Conservation (phyloP, 106 monocot genomes). For the Gastrodia elata region DNA sequence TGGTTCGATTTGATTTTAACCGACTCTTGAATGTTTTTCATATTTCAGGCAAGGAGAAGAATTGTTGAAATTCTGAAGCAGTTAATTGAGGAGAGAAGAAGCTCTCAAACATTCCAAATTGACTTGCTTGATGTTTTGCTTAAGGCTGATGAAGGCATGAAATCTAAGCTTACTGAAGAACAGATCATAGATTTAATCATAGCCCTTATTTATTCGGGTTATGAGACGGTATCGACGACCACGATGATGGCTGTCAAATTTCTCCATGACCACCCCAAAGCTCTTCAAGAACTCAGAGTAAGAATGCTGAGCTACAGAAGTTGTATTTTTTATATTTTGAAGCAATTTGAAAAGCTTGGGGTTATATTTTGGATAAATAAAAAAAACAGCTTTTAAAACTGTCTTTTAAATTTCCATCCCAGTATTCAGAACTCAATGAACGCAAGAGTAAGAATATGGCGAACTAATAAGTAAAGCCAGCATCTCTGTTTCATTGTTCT, state of each 20-base stretch:
- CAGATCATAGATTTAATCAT: constrained; percentile 89
- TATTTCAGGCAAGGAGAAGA: constrained; percentile 71
- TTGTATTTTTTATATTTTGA: neutral
- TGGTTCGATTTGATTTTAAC: neutral
- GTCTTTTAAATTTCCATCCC: too few species aligned
- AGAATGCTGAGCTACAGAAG: neutral
- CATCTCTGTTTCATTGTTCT: too few species aligned
- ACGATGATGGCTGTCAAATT: constrained; percentile 96
- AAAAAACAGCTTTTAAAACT: too few species aligned
- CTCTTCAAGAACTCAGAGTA: constrained; percentile 83
- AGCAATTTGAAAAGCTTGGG: too few species aligned
- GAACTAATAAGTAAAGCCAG: too few species aligned
- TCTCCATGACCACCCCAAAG: constrained; percentile 75
- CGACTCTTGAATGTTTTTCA: neutral
- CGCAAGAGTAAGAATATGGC: too few species aligned
- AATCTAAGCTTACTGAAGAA: constrained; percentile 58
- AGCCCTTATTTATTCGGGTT: constrained; percentile 79
- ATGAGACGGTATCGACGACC: constrained; percentile 87
- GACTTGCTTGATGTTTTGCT: constrained; percentile 77
- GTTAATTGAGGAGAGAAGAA: constrained; percentile 50
- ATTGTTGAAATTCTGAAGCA: constrained; percentile 44
- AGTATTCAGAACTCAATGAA: too few species aligned
- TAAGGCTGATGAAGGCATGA: constrained; percentile 24
- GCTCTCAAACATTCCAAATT: constrained; percentile 18
- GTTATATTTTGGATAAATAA: too few species aligned